Evolutionary conservation across 2,329 filamentous ascomycete genomes (phyloP).

Genomic region (Paraphoma sp.): DNA sequence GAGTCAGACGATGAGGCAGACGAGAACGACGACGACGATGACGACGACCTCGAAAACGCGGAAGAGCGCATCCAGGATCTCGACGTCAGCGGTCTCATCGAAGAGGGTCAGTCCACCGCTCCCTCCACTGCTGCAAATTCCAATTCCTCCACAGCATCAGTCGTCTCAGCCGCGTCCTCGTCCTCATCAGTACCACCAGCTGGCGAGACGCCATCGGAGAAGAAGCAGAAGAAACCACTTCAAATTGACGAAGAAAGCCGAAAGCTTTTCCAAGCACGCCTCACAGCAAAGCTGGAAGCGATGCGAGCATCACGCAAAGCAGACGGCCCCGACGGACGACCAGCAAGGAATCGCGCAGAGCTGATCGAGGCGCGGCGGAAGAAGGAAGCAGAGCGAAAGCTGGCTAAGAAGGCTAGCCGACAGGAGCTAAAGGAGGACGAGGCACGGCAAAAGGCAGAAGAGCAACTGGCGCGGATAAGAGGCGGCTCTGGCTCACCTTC

Average conservation of each 20-base stretch:
- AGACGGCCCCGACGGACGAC: constrained; percentile 80
- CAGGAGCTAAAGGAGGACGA: constrained; percentile 81
- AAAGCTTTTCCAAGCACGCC: constrained; percentile 75
- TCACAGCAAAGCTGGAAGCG: constrained; percentile 83
- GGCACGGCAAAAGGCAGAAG: constrained; percentile 65
- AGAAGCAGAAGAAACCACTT: constrained; percentile 39
- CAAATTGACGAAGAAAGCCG: constrained; percentile 60
- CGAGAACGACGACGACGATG: constrained; percentile 29
- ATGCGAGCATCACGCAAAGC: constrained; percentile 87
- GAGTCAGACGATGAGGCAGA: constrained; percentile 33
- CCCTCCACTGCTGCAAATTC: constrained; percentile 42
- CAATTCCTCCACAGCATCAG: constrained; percentile 49
- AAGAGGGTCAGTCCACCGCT: constrained; percentile 43
- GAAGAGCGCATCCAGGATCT: constrained; percentile 43
- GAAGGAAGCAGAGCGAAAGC: constrained; percentile 86
- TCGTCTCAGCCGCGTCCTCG: constrained; percentile 54
- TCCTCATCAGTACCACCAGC: constrained; percentile 54
- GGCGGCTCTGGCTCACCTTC: constrained; percentile 66
- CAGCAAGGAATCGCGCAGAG: constrained; percentile 86
- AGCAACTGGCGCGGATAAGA: constrained; percentile 62
- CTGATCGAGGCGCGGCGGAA: constrained; percentile 86
- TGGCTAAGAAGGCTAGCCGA: constrained; percentile 86
- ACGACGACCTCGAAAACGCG: constrained; percentile 30
- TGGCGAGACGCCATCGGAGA: constrained; percentile 26
- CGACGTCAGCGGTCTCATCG: constrained; percentile 46